Conservation (phyloP, 1,139 yeast genomes). For the Taphrina populina region DNA sequence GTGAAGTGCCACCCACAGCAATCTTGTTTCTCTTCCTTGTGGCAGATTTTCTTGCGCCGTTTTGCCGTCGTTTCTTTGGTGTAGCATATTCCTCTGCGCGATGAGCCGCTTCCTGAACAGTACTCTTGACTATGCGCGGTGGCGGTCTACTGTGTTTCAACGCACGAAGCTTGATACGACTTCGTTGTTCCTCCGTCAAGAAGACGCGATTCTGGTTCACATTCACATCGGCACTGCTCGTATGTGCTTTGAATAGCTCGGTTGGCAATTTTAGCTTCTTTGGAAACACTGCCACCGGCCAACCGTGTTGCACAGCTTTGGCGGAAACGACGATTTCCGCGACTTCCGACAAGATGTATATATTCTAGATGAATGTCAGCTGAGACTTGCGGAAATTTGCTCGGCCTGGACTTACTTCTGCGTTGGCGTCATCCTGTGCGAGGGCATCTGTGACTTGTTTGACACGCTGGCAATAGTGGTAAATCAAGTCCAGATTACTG, state of each 20-base stretch:
- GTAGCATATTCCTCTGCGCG: too few species aligned
- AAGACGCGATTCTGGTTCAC: constrained; percentile 2
- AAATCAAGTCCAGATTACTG: constrained; percentile 69
- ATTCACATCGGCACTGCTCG: constrained; percentile 6
- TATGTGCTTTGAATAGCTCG: constrained; percentile 35
- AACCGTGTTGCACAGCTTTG: constrained; percentile 57
- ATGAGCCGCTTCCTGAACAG: neutral
- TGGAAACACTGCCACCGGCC: constrained; percentile 81
- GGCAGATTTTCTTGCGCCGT: neutral
- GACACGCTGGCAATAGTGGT: constrained; percentile 72
- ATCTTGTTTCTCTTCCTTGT: neutral
- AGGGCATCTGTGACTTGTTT: constrained; percentile 70
- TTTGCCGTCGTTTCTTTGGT: constrained; percentile 1
- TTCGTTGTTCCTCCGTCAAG: constrained; percentile 1
- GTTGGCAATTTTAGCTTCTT: constrained; percentile 67
- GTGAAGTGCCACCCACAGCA: neutral
- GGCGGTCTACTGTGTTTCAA: constrained; percentile 1
- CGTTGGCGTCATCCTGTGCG: constrained; percentile 41
- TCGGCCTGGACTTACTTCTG: constrained; percentile 28
- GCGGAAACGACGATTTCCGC: constrained; percentile 65
- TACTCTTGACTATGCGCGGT: neutral
- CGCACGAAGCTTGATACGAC: neutral
- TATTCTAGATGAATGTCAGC: constrained; percentile 42
- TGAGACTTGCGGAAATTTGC: constrained; percentile 38
- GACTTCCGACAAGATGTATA: constrained; percentile 71